phyloP scores from a whole-genome alignment of 257 asterid species.

The Scutellaria minor region DNA sequence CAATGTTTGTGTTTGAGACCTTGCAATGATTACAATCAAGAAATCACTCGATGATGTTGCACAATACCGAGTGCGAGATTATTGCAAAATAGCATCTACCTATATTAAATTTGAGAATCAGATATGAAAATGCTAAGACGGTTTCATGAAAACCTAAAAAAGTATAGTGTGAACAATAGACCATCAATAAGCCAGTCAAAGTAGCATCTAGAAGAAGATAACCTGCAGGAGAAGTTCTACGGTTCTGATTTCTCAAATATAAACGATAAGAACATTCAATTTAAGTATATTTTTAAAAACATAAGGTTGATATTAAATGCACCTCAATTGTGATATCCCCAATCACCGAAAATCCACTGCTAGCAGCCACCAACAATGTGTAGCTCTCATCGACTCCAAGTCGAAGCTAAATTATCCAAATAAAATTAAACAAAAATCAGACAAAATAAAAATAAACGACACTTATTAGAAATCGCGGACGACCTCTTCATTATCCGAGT shows the following conservation, averaged over 20 bases:
- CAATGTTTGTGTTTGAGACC: background rate
- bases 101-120: background rate
- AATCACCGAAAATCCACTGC: conserved; percentile 59
- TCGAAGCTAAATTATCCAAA: conserved; percentile 56
- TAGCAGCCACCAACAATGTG: conserved; percentile 64
- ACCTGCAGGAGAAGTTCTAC: conserved; percentile 2
- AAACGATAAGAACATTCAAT: conserved; percentile 13
- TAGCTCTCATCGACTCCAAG: conserved; percentile 96
- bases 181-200: conserved; percentile 12
- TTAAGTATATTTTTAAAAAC: background rate
- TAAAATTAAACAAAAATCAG: conserved; percentile 1
- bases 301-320: conserved; percentile 14
- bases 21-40: background rate
- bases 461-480: background rate
- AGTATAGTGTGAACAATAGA: background rate
- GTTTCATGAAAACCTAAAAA: background rate
- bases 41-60: background rate
- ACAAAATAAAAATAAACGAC: background rate
- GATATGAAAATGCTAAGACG: conserved; percentile 13
- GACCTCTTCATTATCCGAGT: conserved; percentile 75
- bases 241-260: background rate
- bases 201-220: conserved; percentile 29
- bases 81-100: background rate
- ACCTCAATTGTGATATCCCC: conserved; percentile 81
- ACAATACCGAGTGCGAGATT: background rate